Conservation (phyloP, 345 rosid genomes). For the Angophora floribunda region DNA sequence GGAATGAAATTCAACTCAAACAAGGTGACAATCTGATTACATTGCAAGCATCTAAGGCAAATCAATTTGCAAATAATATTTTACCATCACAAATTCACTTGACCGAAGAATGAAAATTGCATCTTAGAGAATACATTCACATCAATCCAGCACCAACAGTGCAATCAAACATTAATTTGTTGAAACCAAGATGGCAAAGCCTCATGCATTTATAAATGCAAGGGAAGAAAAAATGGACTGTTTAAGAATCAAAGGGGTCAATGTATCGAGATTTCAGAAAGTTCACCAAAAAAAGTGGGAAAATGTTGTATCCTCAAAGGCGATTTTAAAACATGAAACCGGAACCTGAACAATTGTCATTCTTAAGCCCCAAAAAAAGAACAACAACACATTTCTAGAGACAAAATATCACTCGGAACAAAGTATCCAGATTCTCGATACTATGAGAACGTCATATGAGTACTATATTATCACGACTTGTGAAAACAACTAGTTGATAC, state of each 20-base stretch:
- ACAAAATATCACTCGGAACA: too few relatives aligned
- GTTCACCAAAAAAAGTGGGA: not conserved
- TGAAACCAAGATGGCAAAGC: not conserved
- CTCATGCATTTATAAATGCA: not conserved
- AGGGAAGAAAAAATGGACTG: not conserved
- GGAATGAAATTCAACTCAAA: not conserved
- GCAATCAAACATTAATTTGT: not conserved
- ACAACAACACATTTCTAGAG: not conserved
- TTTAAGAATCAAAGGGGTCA: not conserved
- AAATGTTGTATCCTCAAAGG: not conserved
- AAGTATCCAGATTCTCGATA: too few relatives aligned
- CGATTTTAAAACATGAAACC: not conserved
- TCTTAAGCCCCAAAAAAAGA: not conserved
- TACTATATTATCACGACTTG: not conserved
- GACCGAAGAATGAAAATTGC: not conserved
- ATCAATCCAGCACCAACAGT: not conserved
- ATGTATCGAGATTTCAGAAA: not conserved
- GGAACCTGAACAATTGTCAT: not conserved
- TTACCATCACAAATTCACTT: not conserved
- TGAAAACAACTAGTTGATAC: accelerated
- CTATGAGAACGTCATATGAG: not conserved
- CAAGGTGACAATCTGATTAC: not conserved
- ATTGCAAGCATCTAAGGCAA: not conserved
- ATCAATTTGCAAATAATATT: not conserved
- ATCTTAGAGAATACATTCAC: not conserved